Conservation (phyloP, 164 flowering plant species). For the Magnolia kwangsiensis region DNA sequence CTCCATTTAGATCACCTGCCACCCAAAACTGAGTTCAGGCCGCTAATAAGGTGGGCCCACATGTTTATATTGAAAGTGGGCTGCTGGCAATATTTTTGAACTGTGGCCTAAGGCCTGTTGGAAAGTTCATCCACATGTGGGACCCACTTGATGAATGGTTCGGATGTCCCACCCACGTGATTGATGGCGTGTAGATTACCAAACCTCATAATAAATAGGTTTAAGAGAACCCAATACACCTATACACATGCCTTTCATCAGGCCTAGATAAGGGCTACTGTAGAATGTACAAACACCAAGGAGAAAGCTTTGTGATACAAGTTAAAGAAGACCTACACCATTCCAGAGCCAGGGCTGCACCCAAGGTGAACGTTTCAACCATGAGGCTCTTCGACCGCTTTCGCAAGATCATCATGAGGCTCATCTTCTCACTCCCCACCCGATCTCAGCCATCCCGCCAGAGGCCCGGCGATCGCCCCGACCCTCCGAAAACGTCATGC, state of each 20-base stretch:
- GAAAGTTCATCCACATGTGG: too few species aligned
- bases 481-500: constrained; percentile 64
- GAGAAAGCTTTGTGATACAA: constrained; percentile 40
- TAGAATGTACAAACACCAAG: constrained; percentile 32
- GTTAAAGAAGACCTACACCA: constrained; percentile 20
- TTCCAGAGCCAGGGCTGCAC: background rate
- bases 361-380: constrained; percentile 35
- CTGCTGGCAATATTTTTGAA: too few species aligned
- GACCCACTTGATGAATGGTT: too few species aligned
- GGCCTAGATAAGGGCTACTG: constrained; percentile 25
- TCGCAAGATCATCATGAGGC: constrained; percentile 56
- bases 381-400: constrained; percentile 69
- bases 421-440: constrained; percentile 46
- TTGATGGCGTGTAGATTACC: background rate
- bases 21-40: too few species aligned
- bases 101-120: too few species aligned
- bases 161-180: background rate
- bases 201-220: constrained; percentile 10
- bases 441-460: constrained; percentile 2
- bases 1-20: too few species aligned
- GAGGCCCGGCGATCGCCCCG: constrained; percentile 33
- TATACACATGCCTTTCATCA: constrained; percentile 50
- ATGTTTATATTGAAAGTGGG: too few species aligned
- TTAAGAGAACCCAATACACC: constrained; percentile 13
- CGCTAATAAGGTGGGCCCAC: too few species aligned